A percentile compares a stretch with the other conserved stretches of the same genome.
phyloP scores from a whole-genome alignment of 1,139 yeast species.

The Suzukiozyma palmioleophila region DNA sequence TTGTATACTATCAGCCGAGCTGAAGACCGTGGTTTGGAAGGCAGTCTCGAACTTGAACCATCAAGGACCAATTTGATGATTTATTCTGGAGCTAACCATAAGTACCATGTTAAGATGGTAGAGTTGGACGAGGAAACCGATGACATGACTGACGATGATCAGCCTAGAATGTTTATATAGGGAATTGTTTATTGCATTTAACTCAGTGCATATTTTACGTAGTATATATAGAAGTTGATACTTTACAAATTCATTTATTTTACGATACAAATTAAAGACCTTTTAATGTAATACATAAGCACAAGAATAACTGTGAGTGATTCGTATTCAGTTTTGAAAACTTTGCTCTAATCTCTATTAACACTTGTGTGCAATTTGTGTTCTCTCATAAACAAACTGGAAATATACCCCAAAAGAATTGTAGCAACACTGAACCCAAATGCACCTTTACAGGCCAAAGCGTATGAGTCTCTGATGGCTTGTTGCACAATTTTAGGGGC shows the following conservation, averaged over 20 bases:
- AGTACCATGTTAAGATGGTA: slow-evolving; percentile 32
- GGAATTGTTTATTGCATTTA: neutral
- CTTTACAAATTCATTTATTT: too few relatives aligned
- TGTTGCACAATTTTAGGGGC: slow-evolving; percentile 48
- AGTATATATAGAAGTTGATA: neutral
- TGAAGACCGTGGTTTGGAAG: neutral
- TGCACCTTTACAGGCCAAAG: slow-evolving; percentile 47
- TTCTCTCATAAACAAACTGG: slow-evolving; percentile 40
- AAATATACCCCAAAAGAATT: slow-evolving; percentile 34
- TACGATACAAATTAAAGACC: too few relatives aligned
- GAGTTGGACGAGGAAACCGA: slow-evolving; percentile 9
- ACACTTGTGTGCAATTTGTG: slow-evolving; percentile 37
- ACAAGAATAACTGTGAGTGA: too few relatives aligned
- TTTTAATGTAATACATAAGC: neutral
- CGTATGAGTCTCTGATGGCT: slow-evolving; percentile 47
- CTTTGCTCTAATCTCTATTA: slow-evolving; percentile 24
- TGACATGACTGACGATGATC: slow-evolving; percentile 8
- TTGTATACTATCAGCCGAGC: slow-evolving; percentile 16
- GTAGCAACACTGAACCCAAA: slow-evolving; percentile 43
- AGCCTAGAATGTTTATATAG: neutral
- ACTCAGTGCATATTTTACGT: neutral
- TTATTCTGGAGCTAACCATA: slow-evolving; percentile 40
- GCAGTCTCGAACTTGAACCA: slow-evolving; percentile 4
- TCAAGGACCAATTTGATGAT: slow-evolving; percentile 16
- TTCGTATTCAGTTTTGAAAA: too few relatives aligned